Conservation (phyloP, 305 asterid species). For the Fraxinus paxiana region DNA sequence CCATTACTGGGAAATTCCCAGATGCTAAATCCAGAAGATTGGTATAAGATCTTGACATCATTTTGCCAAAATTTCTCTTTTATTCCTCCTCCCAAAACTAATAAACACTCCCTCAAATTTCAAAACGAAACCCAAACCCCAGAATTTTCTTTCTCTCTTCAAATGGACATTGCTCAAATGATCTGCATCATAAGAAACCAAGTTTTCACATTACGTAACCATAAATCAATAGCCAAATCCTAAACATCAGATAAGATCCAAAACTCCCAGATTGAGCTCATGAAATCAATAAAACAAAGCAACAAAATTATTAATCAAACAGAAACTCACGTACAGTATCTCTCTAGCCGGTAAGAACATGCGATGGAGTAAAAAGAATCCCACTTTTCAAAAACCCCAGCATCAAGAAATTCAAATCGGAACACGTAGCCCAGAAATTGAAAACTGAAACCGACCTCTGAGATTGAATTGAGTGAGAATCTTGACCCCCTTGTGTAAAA, state of each 20-base stretch:
- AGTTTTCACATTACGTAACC: constrained; percentile 16
- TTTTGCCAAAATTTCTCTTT: constrained; percentile 40
- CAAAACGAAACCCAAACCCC: constrained; percentile 27
- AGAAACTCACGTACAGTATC: constrained; percentile 26
- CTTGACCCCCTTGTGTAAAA: constrained; percentile 21
- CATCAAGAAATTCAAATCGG: constrained; percentile 14
- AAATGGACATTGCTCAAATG: constrained; percentile 21
- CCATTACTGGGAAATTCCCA: constrained; percentile 80
- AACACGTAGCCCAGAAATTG: constrained; percentile 17
- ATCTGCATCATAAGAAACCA: constrained; percentile 38
- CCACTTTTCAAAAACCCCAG: constrained; percentile 28
- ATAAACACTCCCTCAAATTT: constrained; percentile 23
- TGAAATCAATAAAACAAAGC: constrained; percentile 13
- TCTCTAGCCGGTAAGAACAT: constrained; percentile 20
- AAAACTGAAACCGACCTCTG: constrained; percentile 42
- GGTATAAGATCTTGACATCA: constrained; percentile 97
- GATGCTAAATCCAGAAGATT: constrained; percentile 93
- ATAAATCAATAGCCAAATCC: constrained; percentile 14
- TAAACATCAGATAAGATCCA: not conserved
- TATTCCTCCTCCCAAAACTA: constrained; percentile 23
- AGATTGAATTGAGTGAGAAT: constrained; percentile 34
- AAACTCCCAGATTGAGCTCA: not conserved
- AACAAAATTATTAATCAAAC: constrained; percentile 33
- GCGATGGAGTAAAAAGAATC: constrained; percentile 5
- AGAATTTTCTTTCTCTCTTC: constrained; percentile 25